Percentiles rank a stretch among this genome's conserved stretches.
Evolutionary conservation across 2,329 filamentous ascomycete genomes (phyloP).

Genomic region (Lasiodiplodia sp.): DNA sequence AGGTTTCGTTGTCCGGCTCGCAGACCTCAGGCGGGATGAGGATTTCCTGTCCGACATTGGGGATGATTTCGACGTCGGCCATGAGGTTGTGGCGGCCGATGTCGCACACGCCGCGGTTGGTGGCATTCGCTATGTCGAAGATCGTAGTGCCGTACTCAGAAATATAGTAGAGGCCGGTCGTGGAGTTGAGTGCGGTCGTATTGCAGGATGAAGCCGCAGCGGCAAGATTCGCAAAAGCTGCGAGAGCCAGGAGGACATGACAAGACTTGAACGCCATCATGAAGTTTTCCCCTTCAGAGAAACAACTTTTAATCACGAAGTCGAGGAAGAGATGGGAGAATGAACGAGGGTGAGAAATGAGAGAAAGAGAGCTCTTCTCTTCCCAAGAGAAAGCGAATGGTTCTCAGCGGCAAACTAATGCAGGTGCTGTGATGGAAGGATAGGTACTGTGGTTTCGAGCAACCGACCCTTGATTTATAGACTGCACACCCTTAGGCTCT

Average conservation of each 20-base stretch:
- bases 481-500: neutral
- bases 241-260: neutral
- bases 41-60: slow-evolving; percentile 7
- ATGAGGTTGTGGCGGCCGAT: slow-evolving; percentile 26
- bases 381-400: neutral
- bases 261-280: neutral
- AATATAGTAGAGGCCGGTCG: neutral
- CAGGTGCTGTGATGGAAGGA: neutral
- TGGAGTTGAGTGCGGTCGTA: slow-evolving; percentile 18
- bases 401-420: neutral
- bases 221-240: neutral
- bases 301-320: too few species aligned
- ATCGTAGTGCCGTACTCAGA: neutral
- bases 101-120: slow-evolving; percentile 27
- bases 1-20: slow-evolving; percentile 17
- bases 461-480: neutral
- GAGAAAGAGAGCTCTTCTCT: neutral
- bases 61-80: slow-evolving; percentile 1
- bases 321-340: neutral
- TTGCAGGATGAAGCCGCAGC: slow-evolving; percentile 4
- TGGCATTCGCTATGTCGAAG: neutral
- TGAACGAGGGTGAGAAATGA: neutral
- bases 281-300: neutral
- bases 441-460: neutral
- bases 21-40: slow-evolving; percentile 11